Conservation (phyloP, 2,329 filamentous ascomycete genomes). For the Trichoderma sp. region DNA sequence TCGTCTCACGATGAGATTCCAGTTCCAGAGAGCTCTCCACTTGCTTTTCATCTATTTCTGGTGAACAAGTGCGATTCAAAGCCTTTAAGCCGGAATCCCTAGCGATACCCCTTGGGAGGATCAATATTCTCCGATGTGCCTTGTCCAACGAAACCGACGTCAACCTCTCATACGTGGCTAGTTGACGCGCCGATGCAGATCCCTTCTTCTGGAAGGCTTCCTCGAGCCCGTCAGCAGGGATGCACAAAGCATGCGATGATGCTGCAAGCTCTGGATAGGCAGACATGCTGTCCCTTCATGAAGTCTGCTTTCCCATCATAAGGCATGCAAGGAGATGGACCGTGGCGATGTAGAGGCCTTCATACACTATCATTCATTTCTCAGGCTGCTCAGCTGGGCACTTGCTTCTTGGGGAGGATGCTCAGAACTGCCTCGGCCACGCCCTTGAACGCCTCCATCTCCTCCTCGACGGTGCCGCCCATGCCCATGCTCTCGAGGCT, state of each 20-base stretch:
- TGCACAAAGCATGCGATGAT: neutral
- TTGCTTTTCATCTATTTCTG: neutral
- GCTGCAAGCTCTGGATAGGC: neutral
- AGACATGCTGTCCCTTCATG: neutral
- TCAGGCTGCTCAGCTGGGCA: neutral
- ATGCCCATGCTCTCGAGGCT: constrained; percentile 73
- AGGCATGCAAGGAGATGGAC: neutral
- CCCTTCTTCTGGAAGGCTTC: constrained; percentile 6
- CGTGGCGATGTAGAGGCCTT: neutral
- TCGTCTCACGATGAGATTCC: no score
- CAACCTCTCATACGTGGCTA: neutral
- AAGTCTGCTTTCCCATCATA: neutral
- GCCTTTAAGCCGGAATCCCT: no score
- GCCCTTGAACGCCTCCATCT: constrained; percentile 82
- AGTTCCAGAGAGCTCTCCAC: no score
- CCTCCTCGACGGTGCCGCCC: constrained; percentile 84
- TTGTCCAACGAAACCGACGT: neutral
- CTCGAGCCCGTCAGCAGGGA: constrained; percentile 2
- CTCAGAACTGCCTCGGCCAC: constrained; percentile 67
- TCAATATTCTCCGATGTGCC: neutral
- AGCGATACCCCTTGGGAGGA: neutral
- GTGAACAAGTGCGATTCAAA: neutral
- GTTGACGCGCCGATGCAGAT: constrained; percentile 5
- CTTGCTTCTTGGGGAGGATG: constrained; percentile 9
- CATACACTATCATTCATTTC: neutral